Percentiles rank a stretch among this genome's conserved stretches.
Conservation (phyloP, 2,329 filamentous ascomycete genomes). For the Diaporthe helianthi region DNA sequence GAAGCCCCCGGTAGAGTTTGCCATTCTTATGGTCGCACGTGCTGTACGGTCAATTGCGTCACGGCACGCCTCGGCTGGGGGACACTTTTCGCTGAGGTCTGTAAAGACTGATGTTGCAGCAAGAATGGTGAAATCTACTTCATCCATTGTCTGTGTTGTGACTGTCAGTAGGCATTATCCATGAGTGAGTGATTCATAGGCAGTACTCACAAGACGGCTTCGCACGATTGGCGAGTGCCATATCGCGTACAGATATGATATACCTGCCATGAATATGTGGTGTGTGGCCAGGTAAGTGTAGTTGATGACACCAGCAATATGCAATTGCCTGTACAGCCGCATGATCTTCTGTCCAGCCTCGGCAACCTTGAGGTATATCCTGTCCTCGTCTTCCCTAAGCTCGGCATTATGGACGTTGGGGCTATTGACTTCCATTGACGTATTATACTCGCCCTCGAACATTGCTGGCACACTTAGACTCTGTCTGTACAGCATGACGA, state of each 20-base stretch:
- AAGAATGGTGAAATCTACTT: conserved; percentile 96
- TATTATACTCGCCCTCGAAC: conserved; percentile 79
- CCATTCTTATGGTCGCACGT: conserved; percentile 95
- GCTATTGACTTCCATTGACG: conserved; percentile 69
- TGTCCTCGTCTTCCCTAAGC: conserved; percentile 81
- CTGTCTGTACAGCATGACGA: conserved; percentile 95
- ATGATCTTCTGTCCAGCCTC: conserved; percentile 94
- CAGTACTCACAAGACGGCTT: conserved; percentile 76
- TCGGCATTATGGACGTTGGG: conserved; percentile 69
- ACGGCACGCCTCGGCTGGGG: conserved; percentile 90
- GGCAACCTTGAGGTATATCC: conserved; percentile 92
- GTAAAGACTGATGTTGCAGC: conserved; percentile 91
- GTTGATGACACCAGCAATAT: conserved; percentile 87
- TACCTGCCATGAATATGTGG: conserved; percentile 95
- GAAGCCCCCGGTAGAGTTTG: conserved; percentile 84
- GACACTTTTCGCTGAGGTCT: conserved; percentile 92
- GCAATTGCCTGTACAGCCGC: conserved; percentile 87
- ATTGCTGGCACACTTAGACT: conserved; percentile 85
- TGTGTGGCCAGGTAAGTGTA: conserved; percentile 96
- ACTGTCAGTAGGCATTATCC: conserved; percentile 39
- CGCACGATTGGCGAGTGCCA: conserved; percentile 94
- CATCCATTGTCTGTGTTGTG: conserved; percentile 75
- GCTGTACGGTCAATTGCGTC: conserved; percentile 96
- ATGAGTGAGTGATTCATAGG: too few species aligned
- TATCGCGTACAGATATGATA: conserved; percentile 95